A percentile compares a stretch with the other conserved stretches of the same genome.
Conservation (phyloP, 768 basidiomycete species). For the Tricholoma terreum region DNA sequence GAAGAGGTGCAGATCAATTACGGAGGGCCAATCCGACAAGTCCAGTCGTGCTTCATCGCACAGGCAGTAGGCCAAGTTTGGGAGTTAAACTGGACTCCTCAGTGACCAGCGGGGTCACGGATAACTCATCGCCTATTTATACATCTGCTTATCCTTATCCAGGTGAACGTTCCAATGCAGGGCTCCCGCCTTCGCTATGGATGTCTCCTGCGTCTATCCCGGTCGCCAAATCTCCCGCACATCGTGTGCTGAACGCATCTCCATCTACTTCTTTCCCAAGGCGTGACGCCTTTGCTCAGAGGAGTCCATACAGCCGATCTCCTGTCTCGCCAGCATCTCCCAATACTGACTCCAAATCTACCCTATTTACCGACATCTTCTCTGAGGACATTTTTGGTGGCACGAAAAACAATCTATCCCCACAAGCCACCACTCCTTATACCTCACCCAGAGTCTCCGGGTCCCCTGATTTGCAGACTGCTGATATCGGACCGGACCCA, state of each 20-base stretch:
- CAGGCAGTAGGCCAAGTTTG: slow-evolving; percentile 5
- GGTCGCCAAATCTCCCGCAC: slow-evolving; percentile 39
- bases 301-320: slow-evolving; percentile 31
- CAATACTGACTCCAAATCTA: slow-evolving; percentile 53
- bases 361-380: slow-evolving; percentile 68
- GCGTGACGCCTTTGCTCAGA: slow-evolving; percentile 29
- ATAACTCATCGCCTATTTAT: slow-evolving; percentile 15
- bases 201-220: slow-evolving; percentile 69
- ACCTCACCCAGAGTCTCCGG: slow-evolving; percentile 66
- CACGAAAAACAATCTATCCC: slow-evolving; percentile 34
- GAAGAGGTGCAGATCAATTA: slow-evolving; percentile 5
- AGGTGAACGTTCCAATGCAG: slow-evolving; percentile 49
- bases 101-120: slow-evolving; percentile 5
- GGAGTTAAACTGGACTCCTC: slow-evolving; percentile 6
- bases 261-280: slow-evolving; percentile 37
- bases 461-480: slow-evolving; percentile 61
- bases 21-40: slow-evolving; percentile 4
- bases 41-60: slow-evolving; percentile 9
- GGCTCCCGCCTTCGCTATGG: slow-evolving; percentile 77
- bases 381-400: slow-evolving; percentile 61
- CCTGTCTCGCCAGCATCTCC: slow-evolving; percentile 43
- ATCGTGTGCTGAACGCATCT: slow-evolving; percentile 35
- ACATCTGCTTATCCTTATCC: slow-evolving; percentile 26
- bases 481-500: slow-evolving; percentile 47
- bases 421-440: slow-evolving; percentile 49